phyloP scores from a whole-genome alignment of 2,329 filamentous ascomycete species.

The Penicillium freii region DNA sequence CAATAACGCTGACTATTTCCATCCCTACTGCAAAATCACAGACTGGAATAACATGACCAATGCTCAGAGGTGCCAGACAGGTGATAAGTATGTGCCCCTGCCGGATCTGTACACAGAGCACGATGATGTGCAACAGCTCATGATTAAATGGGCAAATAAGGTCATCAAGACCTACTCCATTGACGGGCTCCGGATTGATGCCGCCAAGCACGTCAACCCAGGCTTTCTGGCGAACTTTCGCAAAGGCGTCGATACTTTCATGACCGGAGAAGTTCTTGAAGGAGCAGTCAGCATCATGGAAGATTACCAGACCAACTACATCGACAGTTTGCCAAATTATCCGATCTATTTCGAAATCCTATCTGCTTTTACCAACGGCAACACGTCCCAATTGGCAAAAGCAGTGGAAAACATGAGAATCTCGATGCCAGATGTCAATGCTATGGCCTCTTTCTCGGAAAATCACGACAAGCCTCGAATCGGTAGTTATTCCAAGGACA shows the following conservation, averaged over 20 bases:
- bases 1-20: constrained; percentile 34
- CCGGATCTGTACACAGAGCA: constrained; percentile 50
- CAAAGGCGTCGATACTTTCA: constrained; percentile 40
- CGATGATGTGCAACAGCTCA: constrained; percentile 36
- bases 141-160: constrained; percentile 42
- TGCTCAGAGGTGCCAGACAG: constrained; percentile 21
- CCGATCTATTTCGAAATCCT: constrained; percentile 37
- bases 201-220: constrained; percentile 47
- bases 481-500: constrained; percentile 52
- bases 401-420: constrained; percentile 25
- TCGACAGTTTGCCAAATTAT: constrained; percentile 48
- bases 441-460: constrained; percentile 55
- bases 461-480: constrained; percentile 61
- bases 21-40: constrained; percentile 27
- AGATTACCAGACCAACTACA: constrained; percentile 43
- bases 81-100: constrained; percentile 45
- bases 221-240: constrained; percentile 42
- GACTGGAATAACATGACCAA: constrained; percentile 35
- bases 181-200: constrained; percentile 54
- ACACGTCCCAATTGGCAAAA: constrained; percentile 27
- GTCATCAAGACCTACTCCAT: constrained; percentile 46
- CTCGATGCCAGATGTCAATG: constrained; percentile 43
- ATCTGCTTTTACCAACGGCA: constrained; percentile 33
- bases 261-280: constrained; percentile 48
- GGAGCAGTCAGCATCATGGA: constrained; percentile 37